Conservation (phyloP, 257 asterid species). For the Ligustrum vulgare region DNA sequence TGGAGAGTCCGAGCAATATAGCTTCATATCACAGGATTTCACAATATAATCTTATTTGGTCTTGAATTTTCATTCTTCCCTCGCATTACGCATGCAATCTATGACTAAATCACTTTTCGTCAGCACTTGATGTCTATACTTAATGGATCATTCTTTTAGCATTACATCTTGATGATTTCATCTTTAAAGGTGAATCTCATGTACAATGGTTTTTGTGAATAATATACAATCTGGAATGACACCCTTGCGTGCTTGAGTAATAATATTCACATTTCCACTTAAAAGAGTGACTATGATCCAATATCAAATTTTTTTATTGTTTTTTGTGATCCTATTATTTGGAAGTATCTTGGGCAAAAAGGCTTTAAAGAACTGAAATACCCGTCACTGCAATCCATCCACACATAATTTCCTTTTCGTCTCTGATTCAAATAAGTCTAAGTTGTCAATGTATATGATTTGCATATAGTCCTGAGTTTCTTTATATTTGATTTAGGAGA, state of each 20-base stretch:
- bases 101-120: background rate
- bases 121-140: background rate
- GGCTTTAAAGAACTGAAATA: background rate
- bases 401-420: background rate
- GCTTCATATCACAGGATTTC: conserved; percentile 9
- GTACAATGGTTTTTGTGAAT: background rate
- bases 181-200: background rate
- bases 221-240: conserved; percentile 17
- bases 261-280: background rate
- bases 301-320: background rate
- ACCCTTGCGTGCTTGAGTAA: background rate
- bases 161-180: background rate
- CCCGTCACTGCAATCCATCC: background rate
- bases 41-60: background rate
- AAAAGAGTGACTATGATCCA: background rate
- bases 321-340: background rate
- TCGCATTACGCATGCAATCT: conserved; percentile 1
- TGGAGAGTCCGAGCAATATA: too few relatives aligned
- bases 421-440: conserved; percentile 3
- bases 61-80: conserved; percentile 6
- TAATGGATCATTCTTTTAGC: background rate
- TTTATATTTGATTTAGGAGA: conserved; percentile 9
- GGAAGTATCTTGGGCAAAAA: background rate
- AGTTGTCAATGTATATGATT: conserved; percentile 16
- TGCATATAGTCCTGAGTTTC: background rate